Evolutionary conservation across 352 stramenopile species (phyloP).

Genomic region (Phytopythium kandeliae): DNA sequence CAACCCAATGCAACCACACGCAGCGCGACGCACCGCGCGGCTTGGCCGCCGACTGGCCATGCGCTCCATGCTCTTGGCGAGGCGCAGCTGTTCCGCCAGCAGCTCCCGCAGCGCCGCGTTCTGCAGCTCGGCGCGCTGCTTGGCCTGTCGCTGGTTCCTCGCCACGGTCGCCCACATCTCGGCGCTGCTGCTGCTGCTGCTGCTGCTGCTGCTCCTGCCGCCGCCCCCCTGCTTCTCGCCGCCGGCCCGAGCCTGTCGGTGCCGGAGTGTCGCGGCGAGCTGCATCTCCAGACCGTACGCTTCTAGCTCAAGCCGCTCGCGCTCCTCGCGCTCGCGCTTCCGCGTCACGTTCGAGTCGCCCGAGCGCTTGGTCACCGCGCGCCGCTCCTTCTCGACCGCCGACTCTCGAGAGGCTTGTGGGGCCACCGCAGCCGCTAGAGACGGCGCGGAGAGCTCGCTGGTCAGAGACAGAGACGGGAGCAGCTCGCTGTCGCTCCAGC

Average conservation of each 20-base stretch:
- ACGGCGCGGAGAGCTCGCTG: background rate
- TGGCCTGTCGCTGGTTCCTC: background rate
- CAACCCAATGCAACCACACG: background rate
- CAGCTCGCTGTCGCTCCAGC: slow-evolving; percentile 6
- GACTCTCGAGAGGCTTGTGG: too few relatives aligned
- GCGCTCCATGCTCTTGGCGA: slow-evolving; percentile 4
- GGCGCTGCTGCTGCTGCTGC: background rate
- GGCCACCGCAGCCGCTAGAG: too few relatives aligned
- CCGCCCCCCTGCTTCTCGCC: too few relatives aligned
- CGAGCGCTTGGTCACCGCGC: background rate
- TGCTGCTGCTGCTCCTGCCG: background rate
- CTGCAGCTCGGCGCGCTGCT: slow-evolving; percentile 6
- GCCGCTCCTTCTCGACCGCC: background rate
- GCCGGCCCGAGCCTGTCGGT: background rate
- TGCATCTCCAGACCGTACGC: background rate
- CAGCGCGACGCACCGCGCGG: background rate
- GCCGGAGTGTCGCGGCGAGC: background rate
- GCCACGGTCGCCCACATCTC: slow-evolving; percentile 4
- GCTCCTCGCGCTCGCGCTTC: slow-evolving; percentile 6
- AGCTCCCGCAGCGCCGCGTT: slow-evolving; percentile 6
- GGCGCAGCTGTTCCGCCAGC: slow-evolving; percentile 1
- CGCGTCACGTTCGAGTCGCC: slow-evolving; percentile 7
- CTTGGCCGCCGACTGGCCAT: background rate
- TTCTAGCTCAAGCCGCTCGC: background rate
- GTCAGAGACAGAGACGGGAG: background rate